Evolutionary conservation across 495 filamentous ascomycete species (phyloP).

Genomic region (Schizothecium vesticola): DNA sequence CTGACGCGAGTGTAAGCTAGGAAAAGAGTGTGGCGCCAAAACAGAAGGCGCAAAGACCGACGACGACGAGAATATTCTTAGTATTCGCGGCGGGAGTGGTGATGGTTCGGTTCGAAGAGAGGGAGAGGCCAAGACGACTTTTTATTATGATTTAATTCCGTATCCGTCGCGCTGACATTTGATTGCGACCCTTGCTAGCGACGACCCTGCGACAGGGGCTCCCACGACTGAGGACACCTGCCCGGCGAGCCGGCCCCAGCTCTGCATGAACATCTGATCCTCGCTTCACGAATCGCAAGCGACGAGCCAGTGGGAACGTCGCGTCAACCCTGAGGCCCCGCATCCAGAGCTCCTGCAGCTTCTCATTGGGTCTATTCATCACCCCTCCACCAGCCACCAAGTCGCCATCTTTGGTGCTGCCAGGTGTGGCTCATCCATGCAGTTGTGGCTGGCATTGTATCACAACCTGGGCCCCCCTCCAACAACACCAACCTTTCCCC

Average conservation of each 20-base stretch:
- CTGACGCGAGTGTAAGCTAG: background rate
- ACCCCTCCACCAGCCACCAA: background rate
- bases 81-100: background rate
- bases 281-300: background rate
- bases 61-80: background rate
- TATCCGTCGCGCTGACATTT: slow-evolving; percentile 8
- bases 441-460: background rate
- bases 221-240: background rate
- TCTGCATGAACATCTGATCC: background rate
- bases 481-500: background rate
- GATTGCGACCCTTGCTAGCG: slow-evolving; percentile 12
- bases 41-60: background rate
- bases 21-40: slow-evolving; percentile 5
- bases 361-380: background rate
- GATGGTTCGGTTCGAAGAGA: background rate
- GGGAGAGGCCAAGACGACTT: background rate
- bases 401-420: background rate
- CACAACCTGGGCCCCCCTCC: background rate
- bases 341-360: background rate
- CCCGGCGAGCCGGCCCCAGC: background rate
- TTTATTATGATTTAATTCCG: slow-evolving; percentile 16
- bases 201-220: background rate
- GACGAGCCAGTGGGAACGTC: background rate
- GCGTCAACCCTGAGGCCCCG: background rate
- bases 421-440: background rate